A percentile compares a stretch with the other conserved stretches of the same genome.
These are phyloP conservation scores for Penicillium maclennaniae DNA, from an alignment of 495 filamentous ascomycete genomes.

Conservation along the genomic window DNA sequence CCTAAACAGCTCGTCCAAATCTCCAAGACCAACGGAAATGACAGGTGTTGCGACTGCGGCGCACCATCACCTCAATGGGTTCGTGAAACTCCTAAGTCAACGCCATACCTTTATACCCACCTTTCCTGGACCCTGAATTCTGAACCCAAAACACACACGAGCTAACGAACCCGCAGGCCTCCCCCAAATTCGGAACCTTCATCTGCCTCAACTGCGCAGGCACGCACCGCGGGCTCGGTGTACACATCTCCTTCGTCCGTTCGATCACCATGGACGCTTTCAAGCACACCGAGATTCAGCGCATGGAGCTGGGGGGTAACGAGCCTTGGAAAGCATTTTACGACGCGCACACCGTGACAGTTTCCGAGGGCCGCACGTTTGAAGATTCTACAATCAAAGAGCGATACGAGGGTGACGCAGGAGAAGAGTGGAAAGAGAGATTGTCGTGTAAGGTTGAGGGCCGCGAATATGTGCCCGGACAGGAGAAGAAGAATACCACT, in stretches of 20 bases:
- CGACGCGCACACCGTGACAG: slow-evolving; percentile 63
- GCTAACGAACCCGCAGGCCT: slow-evolving; percentile 42
- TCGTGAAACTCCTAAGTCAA: slow-evolving; percentile 8
- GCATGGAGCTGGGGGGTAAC: slow-evolving; percentile 86
- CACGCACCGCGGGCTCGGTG: slow-evolving; percentile 88
- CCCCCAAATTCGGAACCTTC: slow-evolving; percentile 79
- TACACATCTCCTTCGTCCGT: slow-evolving; percentile 97
- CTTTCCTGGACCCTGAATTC: background rate
- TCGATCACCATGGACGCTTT: slow-evolving; percentile 97
- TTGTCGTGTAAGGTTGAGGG: slow-evolving; percentile 81
- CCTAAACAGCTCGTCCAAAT: slow-evolving; percentile 70
- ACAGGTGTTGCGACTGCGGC: slow-evolving; percentile 85
- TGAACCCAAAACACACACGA: background rate
- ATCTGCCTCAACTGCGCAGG: slow-evolving; percentile 96
- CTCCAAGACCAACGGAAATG: slow-evolving; percentile 83
- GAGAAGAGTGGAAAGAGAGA: slow-evolving; percentile 95
- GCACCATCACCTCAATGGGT: slow-evolving; percentile 95
- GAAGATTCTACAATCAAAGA: slow-evolving; percentile 75
- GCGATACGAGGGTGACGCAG: slow-evolving; percentile 77
- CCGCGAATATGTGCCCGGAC: slow-evolving; percentile 69
- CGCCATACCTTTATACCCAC: background rate
- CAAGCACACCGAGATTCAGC: slow-evolving; percentile 78
- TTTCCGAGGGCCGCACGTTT: slow-evolving; percentile 56
- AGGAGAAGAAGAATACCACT: slow-evolving; percentile 39
- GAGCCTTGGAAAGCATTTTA: slow-evolving; percentile 81